Evolutionary conservation across 257 asterid species (phyloP).

Genomic region (Knoxia roxburghii): DNA sequence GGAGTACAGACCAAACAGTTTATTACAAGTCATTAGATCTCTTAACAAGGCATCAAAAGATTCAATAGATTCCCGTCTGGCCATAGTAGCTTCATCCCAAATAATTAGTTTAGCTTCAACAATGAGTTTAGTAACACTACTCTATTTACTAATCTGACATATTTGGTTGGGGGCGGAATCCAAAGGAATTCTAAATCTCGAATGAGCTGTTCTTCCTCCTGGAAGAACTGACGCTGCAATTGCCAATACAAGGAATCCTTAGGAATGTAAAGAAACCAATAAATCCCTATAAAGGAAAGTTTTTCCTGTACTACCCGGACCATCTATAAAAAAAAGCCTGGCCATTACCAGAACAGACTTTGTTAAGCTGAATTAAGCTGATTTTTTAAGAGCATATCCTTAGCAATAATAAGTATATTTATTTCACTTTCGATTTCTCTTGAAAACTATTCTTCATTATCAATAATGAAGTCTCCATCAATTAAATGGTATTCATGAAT

Average conservation of each 20-base stretch:
- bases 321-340: neutral
- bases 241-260: conserved; percentile 1
- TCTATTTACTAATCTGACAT: conserved; percentile 3
- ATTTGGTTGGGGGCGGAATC: too few species aligned
- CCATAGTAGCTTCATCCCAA: conserved; percentile 16
- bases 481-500: too few species aligned
- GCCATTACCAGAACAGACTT: too few species aligned
- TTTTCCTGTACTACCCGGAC: neutral
- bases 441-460: too few species aligned
- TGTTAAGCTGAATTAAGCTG: too few species aligned
- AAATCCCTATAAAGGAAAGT: neutral
- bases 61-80: neutral
- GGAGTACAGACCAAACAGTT: neutral
- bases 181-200: conserved; percentile 5
- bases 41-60: neutral
- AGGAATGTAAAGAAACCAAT: neutral
- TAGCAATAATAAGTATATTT: too few species aligned
- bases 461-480: too few species aligned
- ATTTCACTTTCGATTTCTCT: too few species aligned
- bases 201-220: neutral
- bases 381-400: neutral
- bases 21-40: neutral
- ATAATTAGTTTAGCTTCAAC: neutral
- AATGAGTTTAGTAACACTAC: neutral
- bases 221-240: neutral